Evolutionary conservation across 1,284 basidiomycete species (phyloP).

Genomic region (Cryptococcus floricola): DNA sequence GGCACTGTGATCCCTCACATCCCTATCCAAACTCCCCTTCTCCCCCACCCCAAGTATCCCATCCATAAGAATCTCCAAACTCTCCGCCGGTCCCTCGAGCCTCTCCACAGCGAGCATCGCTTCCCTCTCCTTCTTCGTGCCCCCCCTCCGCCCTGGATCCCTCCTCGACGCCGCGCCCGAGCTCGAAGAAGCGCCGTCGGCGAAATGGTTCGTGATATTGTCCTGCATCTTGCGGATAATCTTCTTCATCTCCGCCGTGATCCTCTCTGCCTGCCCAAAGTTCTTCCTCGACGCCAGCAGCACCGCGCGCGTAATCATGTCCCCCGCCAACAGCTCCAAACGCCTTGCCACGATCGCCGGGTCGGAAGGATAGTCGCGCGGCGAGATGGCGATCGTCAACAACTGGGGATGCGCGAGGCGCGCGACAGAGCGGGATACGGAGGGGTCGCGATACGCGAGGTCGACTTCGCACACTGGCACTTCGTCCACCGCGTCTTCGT

Average conservation of each 20-base stretch:
- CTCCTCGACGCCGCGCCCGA: neutral
- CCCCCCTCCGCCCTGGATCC: slow-evolving; percentile 40
- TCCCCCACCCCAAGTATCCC: slow-evolving; percentile 70
- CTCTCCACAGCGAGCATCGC: slow-evolving; percentile 66
- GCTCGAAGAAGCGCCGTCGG: neutral
- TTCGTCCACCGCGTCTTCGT: slow-evolving; percentile 84
- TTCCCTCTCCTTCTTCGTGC: slow-evolving; percentile 70
- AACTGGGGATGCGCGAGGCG: slow-evolving; percentile 82
- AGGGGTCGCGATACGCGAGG: slow-evolving; percentile 85
- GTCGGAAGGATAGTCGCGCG: slow-evolving; percentile 56
- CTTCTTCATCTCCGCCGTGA: slow-evolving; percentile 80
- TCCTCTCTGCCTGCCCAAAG: slow-evolving; percentile 76
- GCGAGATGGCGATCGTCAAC: slow-evolving; percentile 73
- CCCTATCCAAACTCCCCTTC: slow-evolving; percentile 80
- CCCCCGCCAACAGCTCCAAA: slow-evolving; percentile 86
- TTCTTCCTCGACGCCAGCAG: slow-evolving; percentile 84
- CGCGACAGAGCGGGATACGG: slow-evolving; percentile 71
- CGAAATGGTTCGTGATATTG: slow-evolving; percentile 52
- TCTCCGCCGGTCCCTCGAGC: slow-evolving; percentile 75
- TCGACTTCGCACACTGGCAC: slow-evolving; percentile 88
- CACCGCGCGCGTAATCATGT: slow-evolving; percentile 90
- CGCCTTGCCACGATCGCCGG: slow-evolving; percentile 82
- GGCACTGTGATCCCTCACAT: slow-evolving; percentile 85
- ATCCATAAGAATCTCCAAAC: slow-evolving; percentile 76
- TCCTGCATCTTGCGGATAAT: slow-evolving; percentile 78